Percentiles rank a stretch among this genome's conserved stretches.
Evolutionary conservation across 805 yeast species (phyloP).

Genomic region (Pichia gijzeniarum): DNA sequence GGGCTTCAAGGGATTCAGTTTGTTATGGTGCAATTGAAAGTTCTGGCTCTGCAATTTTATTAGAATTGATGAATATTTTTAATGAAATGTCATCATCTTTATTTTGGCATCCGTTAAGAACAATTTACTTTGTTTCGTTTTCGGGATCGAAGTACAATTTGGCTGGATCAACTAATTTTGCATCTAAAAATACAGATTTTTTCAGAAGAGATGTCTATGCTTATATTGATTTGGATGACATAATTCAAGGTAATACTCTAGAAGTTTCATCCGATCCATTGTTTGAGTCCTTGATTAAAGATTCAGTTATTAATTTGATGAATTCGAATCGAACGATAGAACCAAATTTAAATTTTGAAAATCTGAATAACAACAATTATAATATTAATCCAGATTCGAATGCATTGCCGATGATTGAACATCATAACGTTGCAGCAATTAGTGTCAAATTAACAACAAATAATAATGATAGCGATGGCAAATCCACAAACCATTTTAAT

Average conservation of each 20-base stretch:
- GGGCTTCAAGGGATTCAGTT: constrained; percentile 71
- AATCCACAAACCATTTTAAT: constrained; percentile 20
- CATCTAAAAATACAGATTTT: constrained; percentile 47
- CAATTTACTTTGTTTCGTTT: constrained; percentile 76
- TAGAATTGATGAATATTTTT: constrained; percentile 66
- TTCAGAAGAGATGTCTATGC: constrained; percentile 57
- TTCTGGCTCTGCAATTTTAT: constrained; percentile 66
- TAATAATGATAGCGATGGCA: constrained; percentile 2
- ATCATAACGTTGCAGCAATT: constrained; percentile 63
- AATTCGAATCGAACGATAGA: constrained; percentile 26
- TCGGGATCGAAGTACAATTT: constrained; percentile 75
- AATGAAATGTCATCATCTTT: constrained; percentile 54
- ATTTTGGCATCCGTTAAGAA: constrained; percentile 79
- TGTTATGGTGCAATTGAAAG: constrained; percentile 68
- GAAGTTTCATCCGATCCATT: constrained; percentile 53
- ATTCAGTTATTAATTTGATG: constrained; percentile 31
- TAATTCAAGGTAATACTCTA: constrained; percentile 46
- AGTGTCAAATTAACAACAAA: constrained; percentile 42
- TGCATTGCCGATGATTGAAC: constrained; percentile 51
- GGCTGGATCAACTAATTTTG: constrained; percentile 82
- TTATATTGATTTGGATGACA: constrained; percentile 68
- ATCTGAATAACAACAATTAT: neutral
- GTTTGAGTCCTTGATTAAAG: constrained; percentile 41
- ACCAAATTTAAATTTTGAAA: constrained; percentile 43
- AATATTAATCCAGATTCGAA: constrained; percentile 5